Evolutionary conservation across 495 filamentous ascomycete genomes (phyloP), one percentile per base, ranked within the genome.

Genomic region (Aspergillus incahuasiensis): DNA sequence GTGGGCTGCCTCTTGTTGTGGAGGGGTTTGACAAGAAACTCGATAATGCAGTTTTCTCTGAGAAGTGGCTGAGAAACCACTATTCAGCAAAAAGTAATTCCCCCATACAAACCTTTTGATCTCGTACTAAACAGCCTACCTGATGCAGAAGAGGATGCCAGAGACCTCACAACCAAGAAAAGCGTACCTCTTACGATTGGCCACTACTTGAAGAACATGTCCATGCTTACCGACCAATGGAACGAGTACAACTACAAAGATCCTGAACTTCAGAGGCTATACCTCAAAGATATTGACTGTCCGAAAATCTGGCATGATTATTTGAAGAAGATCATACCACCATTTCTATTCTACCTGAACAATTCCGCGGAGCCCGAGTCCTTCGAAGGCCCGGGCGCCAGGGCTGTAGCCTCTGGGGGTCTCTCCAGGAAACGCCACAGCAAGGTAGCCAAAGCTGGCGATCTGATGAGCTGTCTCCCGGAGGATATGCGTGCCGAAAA

Each of bases 401-500:
- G 52, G 5, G 22, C 35, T 20, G 25, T 41, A n/a, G n/a, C n/a
- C n/a, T n/a, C n/a, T n/a, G n/a, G n/a, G n/a, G n/a, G n/a, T 18
- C 8, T 38, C 18, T 16, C 24, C 15, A 45, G 56, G 30, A 19
- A 40, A 53, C 18, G 41, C 20, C 43, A 11, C 45, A 44, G 16
- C 34, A 34, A 16, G 11, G 77, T 88, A 57, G 82, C 83, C 7
- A 75, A 76, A 43, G 84, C 91, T 3, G 91, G 90, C 6, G 94
- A 98, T 62, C 70, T 98, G 22, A 98, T 98, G 94, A 91, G 90
- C 66, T 90, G 86, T 58, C 79, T 98, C n/a, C 89, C 91, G 0
- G 69, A 78, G 12, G 74, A 84, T 19, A 94, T 95, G 88, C 82
- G 91, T 18, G 94, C 94, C 6, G 86, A 95, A 57, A 98, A 98